Percentiles rank a stretch among this genome's conserved stretches.
Evolutionary conservation across 129 eudicot genomes (phyloP).

Genomic region (Flaveria bidentis): DNA sequence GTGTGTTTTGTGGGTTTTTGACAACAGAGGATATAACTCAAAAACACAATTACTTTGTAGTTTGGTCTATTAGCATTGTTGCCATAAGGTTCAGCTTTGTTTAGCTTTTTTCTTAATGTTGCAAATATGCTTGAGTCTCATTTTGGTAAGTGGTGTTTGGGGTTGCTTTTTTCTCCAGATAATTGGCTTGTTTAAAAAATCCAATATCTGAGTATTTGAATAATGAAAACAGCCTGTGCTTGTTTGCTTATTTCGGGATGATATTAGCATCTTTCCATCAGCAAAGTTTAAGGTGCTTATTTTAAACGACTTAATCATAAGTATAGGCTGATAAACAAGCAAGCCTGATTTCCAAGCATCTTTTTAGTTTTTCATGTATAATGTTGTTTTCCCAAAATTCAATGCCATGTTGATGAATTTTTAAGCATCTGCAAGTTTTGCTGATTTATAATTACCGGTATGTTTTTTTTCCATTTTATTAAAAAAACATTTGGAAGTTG

Average conservation of each 20-base stretch:
- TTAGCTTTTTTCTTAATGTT: background rate
- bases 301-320: background rate
- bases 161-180: background rate
- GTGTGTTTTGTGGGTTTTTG: no score
- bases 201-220: background rate
- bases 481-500: background rate
- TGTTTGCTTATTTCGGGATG: background rate
- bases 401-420: background rate
- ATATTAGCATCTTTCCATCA: background rate
- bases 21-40: background rate
- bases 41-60: conserved; percentile 4
- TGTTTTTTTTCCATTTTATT: background rate
- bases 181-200: background rate
- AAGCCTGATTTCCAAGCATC: background rate
- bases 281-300: background rate
- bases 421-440: background rate
- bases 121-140: background rate
- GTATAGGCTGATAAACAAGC: background rate
- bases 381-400: background rate
- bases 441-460: background rate
- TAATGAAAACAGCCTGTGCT: background rate
- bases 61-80: conserved; percentile 1
- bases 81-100: background rate
- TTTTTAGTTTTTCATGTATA: background rate
- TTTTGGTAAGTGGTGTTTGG: background rate